Base-by-base conservation (phyloP, 2,329 filamentous ascomycete genomes). In the Diplodia intermedia region DNA sequence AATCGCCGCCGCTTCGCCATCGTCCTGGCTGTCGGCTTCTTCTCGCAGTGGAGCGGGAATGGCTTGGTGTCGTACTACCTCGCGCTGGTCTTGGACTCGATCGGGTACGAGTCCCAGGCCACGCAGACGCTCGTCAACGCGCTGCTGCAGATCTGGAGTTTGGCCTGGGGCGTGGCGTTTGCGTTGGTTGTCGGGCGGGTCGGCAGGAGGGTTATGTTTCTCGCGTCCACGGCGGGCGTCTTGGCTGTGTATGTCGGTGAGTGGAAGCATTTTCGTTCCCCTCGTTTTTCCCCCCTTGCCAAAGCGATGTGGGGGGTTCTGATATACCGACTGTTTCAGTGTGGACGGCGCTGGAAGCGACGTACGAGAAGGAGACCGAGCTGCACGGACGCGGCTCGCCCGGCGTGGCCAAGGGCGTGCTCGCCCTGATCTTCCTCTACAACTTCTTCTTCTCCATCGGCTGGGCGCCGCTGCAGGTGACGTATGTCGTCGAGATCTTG, bases 91-190 rank as follows among this genome's bases (percentile, higher is more conserved):
- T 69, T 80, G 56, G 70, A 78, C 40, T 61, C 69, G n/a, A 75
- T 78, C 36, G 78, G 78, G 29, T 74, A 79, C 69, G 78, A 72
- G 23, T 71, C 75, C 60, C 67, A 71, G 56, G 73, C 74, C 61
- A 77, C 75, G 9, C 79, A 81, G 70, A 74, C 80, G 3, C 70
- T 79, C 36, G 81, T 83, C 71, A 82, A 82, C 67, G 79, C 78
- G 54, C 72, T 74, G 67, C 83, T 90, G 71, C 88, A 89, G 74
- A 88, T 88, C 71, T 86, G 88, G 71, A 87, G 86, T 68, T 84
- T 84, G 8, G 82, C 89, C 50, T 82, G 86, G 6, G 86, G 87
- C 14, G 82, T 87, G 4, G 67, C 66, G 12, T 69, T 72, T 36
- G 75, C 73, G 65, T 76, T 79, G 69, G 72, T 78, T 52, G 76